A percentile compares a stretch with the other conserved stretches of the same genome.
These are phyloP conservation scores for Mucor circinelloides DNA, from an alignment of 371 early-diverging fungal species.

Conservation along the genomic window DNA sequence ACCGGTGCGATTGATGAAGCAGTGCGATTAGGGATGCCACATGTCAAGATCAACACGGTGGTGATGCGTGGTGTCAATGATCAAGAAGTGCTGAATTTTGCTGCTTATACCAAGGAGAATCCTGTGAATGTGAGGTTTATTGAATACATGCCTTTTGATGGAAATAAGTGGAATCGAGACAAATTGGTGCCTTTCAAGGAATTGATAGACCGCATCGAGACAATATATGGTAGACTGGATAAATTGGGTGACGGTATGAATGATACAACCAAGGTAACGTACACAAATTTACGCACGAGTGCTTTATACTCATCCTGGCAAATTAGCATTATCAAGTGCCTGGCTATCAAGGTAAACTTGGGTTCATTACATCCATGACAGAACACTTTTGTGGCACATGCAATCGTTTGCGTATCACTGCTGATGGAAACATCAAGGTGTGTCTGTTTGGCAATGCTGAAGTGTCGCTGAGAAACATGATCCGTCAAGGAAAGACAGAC, in stretches of 20 bases:
- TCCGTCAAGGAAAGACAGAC: constrained; percentile 70
- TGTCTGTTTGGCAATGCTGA: constrained; percentile 93
- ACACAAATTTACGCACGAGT: too few relatives aligned
- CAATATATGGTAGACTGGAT: constrained; percentile 58
- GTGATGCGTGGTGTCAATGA: constrained; percentile 89
- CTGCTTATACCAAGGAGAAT: constrained; percentile 76
- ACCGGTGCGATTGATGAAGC: constrained; percentile 77
- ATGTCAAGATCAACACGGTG: constrained; percentile 90
- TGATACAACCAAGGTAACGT: constrained; percentile 82
- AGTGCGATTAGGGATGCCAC: constrained; percentile 58
- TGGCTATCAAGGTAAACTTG: constrained; percentile 84
- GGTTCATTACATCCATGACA: constrained; percentile 96
- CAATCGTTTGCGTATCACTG: constrained; percentile 90
- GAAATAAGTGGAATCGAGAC: constrained; percentile 85
- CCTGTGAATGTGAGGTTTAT: constrained; percentile 88
- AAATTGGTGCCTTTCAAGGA: constrained; percentile 87
- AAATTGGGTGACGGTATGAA: constrained; percentile 75
- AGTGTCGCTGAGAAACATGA: constrained; percentile 78
- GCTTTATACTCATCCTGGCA: background rate
- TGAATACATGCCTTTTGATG: constrained; percentile 98
- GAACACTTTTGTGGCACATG: constrained; percentile 94
- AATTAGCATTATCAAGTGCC: constrained; percentile 62
- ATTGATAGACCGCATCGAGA: constrained; percentile 61
- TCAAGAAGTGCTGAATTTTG: constrained; percentile 80
- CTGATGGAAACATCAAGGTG: constrained; percentile 93